Base-by-base conservation (phyloP, 176 grass and related monocot genomes). In the Eremochloa ophiuroides region DNA sequence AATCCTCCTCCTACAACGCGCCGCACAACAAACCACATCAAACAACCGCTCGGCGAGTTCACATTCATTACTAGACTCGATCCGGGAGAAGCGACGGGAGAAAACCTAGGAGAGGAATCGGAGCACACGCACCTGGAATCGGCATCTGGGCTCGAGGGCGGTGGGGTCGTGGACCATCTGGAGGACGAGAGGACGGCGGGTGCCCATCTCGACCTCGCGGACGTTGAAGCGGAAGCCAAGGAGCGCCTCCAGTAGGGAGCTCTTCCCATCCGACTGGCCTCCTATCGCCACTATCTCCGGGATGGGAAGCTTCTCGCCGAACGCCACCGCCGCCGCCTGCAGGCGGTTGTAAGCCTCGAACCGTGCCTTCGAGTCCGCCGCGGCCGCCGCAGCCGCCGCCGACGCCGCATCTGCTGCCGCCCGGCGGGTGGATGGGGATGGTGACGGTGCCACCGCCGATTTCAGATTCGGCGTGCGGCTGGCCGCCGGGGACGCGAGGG, bases 271-370 rank as follows among this genome's bases (percentile, higher is more conserved):
- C 1, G 93, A 99, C 70, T 96, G 97, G 20, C 97, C 97, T 0
- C 91, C 93, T 0, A 99, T 60, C 12, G 93, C 89, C n/a, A 99
- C 93, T 14, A 99, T 99, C 87, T 99, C 97, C 12, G 93, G 97
- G 27, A 96, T 99, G 43, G 93, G 96, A 34, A 99, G 96, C 76
- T 90, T 93, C 85, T 99, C 93, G 2, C 93, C 97, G 84, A 99
- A 99, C 9, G 91, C 93, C 31, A 92, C 93, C 15, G 93, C 93
- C 31, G 91, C 93, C 40, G 93, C 91, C 87, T 99, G 97, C 78
- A 99, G 89, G 26, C 97, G 86, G 69, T 99, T 99, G 93, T 99
- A 99, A 47, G 97, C 97, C 77, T 99, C 97, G 85, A 99, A 99
- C 42, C 93, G 84, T 29, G 85, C 84, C 77, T 92, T 95, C 26